Conservation (phyloP, 148 eudicot species). For the Drosera capensis region DNA sequence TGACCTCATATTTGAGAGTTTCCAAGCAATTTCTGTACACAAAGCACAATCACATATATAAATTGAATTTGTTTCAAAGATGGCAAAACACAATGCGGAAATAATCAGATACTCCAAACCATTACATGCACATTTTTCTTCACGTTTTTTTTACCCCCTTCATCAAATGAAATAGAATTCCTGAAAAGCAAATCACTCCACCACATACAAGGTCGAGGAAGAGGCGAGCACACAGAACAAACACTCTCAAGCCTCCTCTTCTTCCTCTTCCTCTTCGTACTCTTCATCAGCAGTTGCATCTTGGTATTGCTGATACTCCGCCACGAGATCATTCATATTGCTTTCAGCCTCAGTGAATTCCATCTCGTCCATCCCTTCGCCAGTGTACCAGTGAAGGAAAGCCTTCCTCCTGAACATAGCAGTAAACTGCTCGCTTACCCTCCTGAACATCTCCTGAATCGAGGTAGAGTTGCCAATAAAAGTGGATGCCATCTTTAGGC, state of each 20-base stretch:
- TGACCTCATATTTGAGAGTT: no score
- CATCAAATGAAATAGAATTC: no score
- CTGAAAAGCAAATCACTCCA: no score
- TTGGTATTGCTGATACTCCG: slow-evolving; percentile 2
- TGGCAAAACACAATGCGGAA: no score
- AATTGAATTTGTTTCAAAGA: no score
- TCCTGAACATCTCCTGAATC: not conserved
- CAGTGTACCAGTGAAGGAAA: not conserved
- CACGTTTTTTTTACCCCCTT: no score
- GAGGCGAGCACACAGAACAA: no score
- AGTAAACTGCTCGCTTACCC: not conserved
- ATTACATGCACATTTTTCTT: no score
- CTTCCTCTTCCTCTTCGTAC: not conserved
- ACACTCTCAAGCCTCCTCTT: not conserved
- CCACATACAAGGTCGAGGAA: no score
- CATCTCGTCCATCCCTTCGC: slow-evolving; percentile 1
- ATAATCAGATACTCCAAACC: no score
- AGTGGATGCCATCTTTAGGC: slow-evolving; percentile 1
- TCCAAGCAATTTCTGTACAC: no score
- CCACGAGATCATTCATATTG: slow-evolving; percentile 1
- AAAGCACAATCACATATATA: no score
- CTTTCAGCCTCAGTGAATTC: slow-evolving; percentile 1
- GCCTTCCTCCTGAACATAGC: not conserved
- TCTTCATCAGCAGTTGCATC: slow-evolving; percentile 2
- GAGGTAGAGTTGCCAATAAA: slow-evolving; percentile 1